Base-by-base conservation (phyloP, 768 basidiomycete species). In the Termitomyces titanicus region DNA sequence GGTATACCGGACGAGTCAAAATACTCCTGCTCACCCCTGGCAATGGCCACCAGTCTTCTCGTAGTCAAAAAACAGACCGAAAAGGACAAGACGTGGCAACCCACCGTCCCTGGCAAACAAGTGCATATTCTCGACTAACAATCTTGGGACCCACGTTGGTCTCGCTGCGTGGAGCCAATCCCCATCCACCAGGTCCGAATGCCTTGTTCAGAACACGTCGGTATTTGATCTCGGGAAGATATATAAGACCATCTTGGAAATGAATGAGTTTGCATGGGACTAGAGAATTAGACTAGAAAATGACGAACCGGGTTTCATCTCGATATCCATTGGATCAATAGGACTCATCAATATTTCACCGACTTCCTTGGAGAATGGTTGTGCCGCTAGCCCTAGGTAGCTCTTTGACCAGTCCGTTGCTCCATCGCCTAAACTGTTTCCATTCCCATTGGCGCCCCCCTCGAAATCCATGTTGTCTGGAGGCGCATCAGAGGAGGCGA, bases 191-290 rank as follows among this genome's bases (percentile, higher is more conserved):
- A 18, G 96, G 96, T 11, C 96, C 94, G 64, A 98, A 98, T 0
- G 96, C 94, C 62, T 80, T 85, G 75, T 98, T 98, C 45, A 98
- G 72, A 33, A 92, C 85, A 22, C 96, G 83, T 17, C 96, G 82
- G 65, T 98, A 98, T 67, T 97, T 96, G 64, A 98, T 98, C 71
- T 98, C 96, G 18, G 96, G 96, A 7, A 98, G 84, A 71, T 98
- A 98, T 11, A 97, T 73, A 39, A 98, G 77, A 5, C 96, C 96
- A 62, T 98, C 96, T 96, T 54, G 8, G 10, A 27, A 6, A 6
- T 20, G 10, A 34, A 12, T 40, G 34, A 53, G 52, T 29, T 38
- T 50, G 20, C 34, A 7, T 46, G 5, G 24, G 18, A 11, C 27
- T 17, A 22, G 33, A 37, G 35, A 13, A 38, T 18, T 1, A 25